Evolutionary conservation across 495 filamentous ascomycete genomes (phyloP).

Genomic region (Thermothielavioides terrestris): DNA sequence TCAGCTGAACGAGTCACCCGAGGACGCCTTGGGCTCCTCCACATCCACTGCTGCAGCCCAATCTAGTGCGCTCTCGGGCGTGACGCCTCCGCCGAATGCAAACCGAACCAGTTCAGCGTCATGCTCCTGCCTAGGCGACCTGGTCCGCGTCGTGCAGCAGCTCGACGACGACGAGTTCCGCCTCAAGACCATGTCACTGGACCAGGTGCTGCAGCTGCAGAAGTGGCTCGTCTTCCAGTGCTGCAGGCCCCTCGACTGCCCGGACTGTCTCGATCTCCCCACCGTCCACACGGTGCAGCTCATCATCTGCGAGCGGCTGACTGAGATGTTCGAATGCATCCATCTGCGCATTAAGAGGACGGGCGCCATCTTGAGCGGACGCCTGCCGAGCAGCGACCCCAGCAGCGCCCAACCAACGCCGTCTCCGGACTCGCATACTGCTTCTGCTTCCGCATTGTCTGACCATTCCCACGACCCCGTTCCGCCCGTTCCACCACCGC

Average conservation of each 20-base stretch:
- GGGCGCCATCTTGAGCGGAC: not conserved
- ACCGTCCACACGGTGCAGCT: slow-evolving; percentile 7
- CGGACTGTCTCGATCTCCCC: not conserved
- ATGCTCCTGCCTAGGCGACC: slow-evolving; percentile 3
- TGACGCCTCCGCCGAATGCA: not conserved
- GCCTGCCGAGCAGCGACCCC: not conserved
- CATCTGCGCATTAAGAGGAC: slow-evolving; percentile 3
- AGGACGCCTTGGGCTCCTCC: too few species aligned
- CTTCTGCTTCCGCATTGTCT: not conserved
- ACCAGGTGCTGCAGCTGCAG: slow-evolving; percentile 7
- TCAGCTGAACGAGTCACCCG: not conserved
- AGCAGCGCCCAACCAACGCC: not conserved
- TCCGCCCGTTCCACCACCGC: too few species aligned
- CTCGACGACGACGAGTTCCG: slow-evolving; percentile 11
- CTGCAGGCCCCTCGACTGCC: slow-evolving; percentile 9
- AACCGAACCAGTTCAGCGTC: not conserved
- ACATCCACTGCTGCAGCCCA: too few species aligned
- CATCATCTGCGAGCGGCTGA: slow-evolving; percentile 9
- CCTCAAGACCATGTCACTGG: slow-evolving; percentile 7
- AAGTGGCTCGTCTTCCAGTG: slow-evolving; percentile 13
- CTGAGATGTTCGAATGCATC: slow-evolving; percentile 13
- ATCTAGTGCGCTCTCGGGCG: not conserved
- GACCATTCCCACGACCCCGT: too few species aligned
- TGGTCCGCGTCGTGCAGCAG: slow-evolving; percentile 7
- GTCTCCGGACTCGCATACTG: not conserved